Conservation (phyloP, 164 flowering plant species). For the Amborella trichopoda region DNA sequence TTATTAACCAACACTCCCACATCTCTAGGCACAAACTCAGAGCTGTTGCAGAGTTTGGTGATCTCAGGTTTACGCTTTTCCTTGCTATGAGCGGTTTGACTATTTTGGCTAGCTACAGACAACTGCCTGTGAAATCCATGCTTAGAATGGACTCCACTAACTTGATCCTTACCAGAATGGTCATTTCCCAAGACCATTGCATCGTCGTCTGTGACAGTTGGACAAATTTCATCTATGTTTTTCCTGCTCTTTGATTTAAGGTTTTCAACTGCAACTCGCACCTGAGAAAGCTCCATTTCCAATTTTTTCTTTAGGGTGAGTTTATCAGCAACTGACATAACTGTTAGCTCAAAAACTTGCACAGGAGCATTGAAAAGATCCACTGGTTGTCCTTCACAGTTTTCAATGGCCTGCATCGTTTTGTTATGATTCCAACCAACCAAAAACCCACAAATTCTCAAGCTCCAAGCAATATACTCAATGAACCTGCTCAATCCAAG, state of each 20-base stretch:
- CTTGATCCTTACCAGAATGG: background rate
- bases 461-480: no score
- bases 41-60: background rate
- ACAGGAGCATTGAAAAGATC: constrained; percentile 1
- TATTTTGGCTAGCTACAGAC: constrained; percentile 1
- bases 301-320: constrained; percentile 6
- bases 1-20: background rate
- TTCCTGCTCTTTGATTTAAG: constrained; percentile 2
- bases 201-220: constrained; percentile 1
- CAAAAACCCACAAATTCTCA: no score
- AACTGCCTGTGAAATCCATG: background rate
- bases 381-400: background rate
- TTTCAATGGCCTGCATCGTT: no score
- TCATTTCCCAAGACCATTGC: background rate
- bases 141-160: constrained; percentile 1
- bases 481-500: no score
- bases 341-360: constrained; percentile 2
- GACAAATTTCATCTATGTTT: background rate
- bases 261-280: constrained; percentile 2
- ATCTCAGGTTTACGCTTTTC: background rate
- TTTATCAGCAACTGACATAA: constrained; percentile 4
- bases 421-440: no score
- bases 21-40: background rate
- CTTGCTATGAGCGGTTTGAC: background rate
- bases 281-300: constrained; percentile 1